Conservation (phyloP, 2,329 filamentous ascomycete genomes). For the Talaromyces pinophilus region DNA sequence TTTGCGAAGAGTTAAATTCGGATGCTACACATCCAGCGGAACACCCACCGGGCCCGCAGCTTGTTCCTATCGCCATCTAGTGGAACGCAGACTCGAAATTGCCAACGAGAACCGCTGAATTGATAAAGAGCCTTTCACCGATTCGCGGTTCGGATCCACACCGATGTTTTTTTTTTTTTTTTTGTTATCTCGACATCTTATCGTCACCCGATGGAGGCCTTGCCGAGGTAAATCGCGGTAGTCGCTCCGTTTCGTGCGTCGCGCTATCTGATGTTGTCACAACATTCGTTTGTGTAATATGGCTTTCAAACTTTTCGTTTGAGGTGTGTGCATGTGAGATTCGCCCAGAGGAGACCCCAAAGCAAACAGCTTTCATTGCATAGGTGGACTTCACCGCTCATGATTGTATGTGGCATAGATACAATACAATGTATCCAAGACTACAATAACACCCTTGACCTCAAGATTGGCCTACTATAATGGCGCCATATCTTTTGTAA, state of each 20-base stretch:
- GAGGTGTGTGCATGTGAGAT: not conserved
- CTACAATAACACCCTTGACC: not conserved
- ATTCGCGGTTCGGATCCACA: conserved; percentile 12
- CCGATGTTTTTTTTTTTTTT: not conserved
- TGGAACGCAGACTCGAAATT: not conserved
- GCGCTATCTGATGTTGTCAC: not conserved
- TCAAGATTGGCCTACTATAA: not conserved
- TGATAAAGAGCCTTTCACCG: conserved; percentile 8
- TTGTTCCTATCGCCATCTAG: not conserved
- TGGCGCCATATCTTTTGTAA: conserved; percentile 50
- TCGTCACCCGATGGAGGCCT: not conserved
- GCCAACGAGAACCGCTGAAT: not conserved
- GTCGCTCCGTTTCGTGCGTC: not conserved
- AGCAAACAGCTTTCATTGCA: not conserved
- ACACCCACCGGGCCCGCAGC: not conserved
- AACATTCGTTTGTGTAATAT: not conserved
- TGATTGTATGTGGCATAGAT: not conserved
- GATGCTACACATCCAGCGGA: not conserved
- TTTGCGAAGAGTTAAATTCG: not conserved
- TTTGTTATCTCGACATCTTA: conserved; percentile 2
- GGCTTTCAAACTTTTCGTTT: not conserved
- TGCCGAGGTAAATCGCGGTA: conserved; percentile 17
- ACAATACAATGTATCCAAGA: not conserved
- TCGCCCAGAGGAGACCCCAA: not conserved
- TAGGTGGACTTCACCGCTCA: not conserved